A percentile compares a stretch with the other conserved stretches of the same genome.
Conservation (phyloP, 2,329 filamentous ascomycete species). For the Trichoderma semiorbis region DNA sequence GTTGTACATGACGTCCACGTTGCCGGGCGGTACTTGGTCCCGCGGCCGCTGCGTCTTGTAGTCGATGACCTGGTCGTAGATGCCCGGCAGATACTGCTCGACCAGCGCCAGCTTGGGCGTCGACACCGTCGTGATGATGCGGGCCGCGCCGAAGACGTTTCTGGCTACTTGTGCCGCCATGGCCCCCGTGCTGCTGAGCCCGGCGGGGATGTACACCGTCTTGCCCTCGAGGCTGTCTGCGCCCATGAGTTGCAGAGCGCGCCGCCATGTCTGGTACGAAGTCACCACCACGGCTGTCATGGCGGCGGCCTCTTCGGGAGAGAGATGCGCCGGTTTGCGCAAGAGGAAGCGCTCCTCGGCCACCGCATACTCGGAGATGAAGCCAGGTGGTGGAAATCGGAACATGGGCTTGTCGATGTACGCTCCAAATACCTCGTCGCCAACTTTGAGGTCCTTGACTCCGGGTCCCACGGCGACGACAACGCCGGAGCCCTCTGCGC, state of each 20-base stretch:
- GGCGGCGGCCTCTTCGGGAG: slow-evolving; percentile 37
- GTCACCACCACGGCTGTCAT: slow-evolving; percentile 39
- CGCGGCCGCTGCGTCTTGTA: slow-evolving; percentile 43
- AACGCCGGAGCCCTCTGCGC: slow-evolving; percentile 33
- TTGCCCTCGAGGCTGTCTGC: slow-evolving; percentile 43
- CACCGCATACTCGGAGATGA: slow-evolving; percentile 41
- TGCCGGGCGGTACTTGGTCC: slow-evolving; percentile 37
- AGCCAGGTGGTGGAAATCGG: slow-evolving; percentile 28
- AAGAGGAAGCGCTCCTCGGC: slow-evolving; percentile 34
- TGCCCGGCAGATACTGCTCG: slow-evolving; percentile 38
- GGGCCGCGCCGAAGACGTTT: slow-evolving; percentile 45
- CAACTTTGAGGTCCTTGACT: slow-evolving; percentile 29
- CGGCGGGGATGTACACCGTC: slow-evolving; percentile 50
- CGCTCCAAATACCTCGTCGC: slow-evolving; percentile 40
- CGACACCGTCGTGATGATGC: slow-evolving; percentile 51
- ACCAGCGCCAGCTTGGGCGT: slow-evolving; percentile 48
- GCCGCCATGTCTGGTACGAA: slow-evolving; percentile 42
- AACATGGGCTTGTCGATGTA: slow-evolving; percentile 39
- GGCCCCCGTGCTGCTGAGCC: slow-evolving; percentile 46
- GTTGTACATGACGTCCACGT: slow-evolving; percentile 50
- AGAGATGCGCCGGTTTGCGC: slow-evolving; percentile 30
- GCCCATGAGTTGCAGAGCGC: slow-evolving; percentile 37
- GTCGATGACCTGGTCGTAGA: slow-evolving; percentile 50
- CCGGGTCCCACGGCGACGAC: slow-evolving; percentile 30
- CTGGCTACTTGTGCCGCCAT: slow-evolving; percentile 48